Base-by-base conservation (phyloP, 495 filamentous ascomycete species). In the Trichocladium antarcticum region DNA sequence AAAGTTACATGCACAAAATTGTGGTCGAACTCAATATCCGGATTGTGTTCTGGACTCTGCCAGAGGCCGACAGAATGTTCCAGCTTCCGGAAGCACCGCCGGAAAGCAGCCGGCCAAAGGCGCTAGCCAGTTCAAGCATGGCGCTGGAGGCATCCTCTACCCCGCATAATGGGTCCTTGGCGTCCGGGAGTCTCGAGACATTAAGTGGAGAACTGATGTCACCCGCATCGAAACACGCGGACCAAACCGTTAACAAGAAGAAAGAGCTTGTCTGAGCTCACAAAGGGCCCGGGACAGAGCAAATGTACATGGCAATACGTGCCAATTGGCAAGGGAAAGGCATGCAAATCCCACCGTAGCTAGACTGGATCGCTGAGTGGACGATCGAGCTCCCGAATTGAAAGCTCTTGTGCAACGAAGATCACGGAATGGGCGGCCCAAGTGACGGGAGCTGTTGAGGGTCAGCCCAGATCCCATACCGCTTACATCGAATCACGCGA, bases 401-500 rank as follows among this genome's bases (percentile, higher is more conserved):
- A 32, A 11, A 31, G 31, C 36, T n/a, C 20, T 22, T 39, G 27
- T 22, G 12, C 11, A 17, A 21, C 31, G 37, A 22, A 37, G 54
- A 54, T 54, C 54, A 51, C 41, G 50, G 49, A 60, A 54, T 44
- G 10, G 17, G 17, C 20, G 37, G 39, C 15, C 14, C n/a, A 12
- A 35, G 15, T 15, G 32, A 15, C 20, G 16, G 35, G 31, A 37
- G 9, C 20, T 32, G n/a, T 29, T 10, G 24, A 40, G 27, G 47
- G 40, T 60, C 50, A 59, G 53, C 53, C 56, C 57, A 58, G 57
- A 51, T 42, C 52, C 50, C 47, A 49, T 46, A 19, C 20, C 54
- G 47, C 49, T 54, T 51, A 38, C 47, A 53, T 47, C 57, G 58
- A 54, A 60, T 64, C 61, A 62, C 61, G 59, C 60, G 61, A 64